Conservation (phyloP, 371 early-diverging fungal genomes). For the Coemansia sp. region DNA sequence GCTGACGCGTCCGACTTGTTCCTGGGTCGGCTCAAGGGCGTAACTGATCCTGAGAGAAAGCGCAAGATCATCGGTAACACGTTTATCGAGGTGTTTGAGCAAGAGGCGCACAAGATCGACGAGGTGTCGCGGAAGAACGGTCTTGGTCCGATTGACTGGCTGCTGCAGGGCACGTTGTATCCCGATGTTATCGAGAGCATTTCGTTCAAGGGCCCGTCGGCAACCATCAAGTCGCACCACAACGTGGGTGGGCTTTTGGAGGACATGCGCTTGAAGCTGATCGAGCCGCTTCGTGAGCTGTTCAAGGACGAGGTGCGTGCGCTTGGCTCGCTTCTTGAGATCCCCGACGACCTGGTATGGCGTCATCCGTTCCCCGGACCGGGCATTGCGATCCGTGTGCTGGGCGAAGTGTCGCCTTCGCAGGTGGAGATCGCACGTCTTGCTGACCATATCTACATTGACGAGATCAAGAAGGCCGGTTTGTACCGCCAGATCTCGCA, state of each 20-base stretch:
- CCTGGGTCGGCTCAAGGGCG: slow-evolving; percentile 82
- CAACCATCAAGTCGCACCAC: slow-evolving; percentile 98
- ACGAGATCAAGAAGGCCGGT: slow-evolving; percentile 96
- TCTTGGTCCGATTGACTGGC: slow-evolving; percentile 79
- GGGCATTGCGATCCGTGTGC: slow-evolving; percentile 94
- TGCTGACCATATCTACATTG: slow-evolving; percentile 96
- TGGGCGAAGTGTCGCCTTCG: slow-evolving; percentile 90
- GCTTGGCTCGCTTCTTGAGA: slow-evolving; percentile 80
- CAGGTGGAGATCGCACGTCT: slow-evolving; percentile 92
- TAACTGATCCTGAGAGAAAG: slow-evolving; percentile 95
- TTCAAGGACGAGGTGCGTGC: slow-evolving; percentile 99
- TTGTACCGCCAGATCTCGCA: slow-evolving; percentile 95
- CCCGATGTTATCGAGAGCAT: slow-evolving; percentile 98
- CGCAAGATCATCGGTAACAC: slow-evolving; percentile 98
- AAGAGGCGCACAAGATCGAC: slow-evolving; percentile 87
- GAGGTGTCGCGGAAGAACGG: slow-evolving; percentile 63
- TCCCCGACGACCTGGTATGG: slow-evolving; percentile 95
- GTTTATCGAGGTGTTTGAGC: slow-evolving; percentile 96
- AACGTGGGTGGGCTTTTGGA: slow-evolving; percentile 96
- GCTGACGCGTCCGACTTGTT: slow-evolving; percentile 89
- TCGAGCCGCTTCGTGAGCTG: slow-evolving; percentile 95
- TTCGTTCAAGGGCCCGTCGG: slow-evolving; percentile 97
- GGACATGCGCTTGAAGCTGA: slow-evolving; percentile 95
- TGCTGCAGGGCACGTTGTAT: slow-evolving; percentile 96
- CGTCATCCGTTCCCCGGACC: slow-evolving; percentile 99